phyloP scores from a whole-genome alignment of 164 flowering plant species.

The Chimonanthus praecox region DNA sequence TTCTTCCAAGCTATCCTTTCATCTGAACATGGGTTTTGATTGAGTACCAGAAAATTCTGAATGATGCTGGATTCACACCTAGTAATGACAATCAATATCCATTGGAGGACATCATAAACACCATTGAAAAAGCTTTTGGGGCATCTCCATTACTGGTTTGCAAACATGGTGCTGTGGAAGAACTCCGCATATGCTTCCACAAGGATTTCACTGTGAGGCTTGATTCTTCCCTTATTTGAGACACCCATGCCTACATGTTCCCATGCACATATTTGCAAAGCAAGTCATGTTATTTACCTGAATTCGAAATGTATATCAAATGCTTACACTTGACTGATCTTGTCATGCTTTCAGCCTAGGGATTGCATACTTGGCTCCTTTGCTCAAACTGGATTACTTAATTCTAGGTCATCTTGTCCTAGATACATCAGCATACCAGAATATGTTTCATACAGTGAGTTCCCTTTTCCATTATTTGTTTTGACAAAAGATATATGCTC shows the following conservation, averaged over 20 bases:
- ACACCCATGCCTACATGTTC: background rate
- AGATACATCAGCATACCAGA: slow-evolving; percentile 63
- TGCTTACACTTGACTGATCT: slow-evolving; percentile 4
- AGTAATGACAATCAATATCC: slow-evolving; percentile 69
- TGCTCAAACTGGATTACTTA: slow-evolving; percentile 12
- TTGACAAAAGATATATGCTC: no score
- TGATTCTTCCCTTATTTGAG: background rate
- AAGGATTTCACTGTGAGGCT: slow-evolving; percentile 72
- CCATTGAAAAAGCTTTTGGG: slow-evolving; percentile 70
- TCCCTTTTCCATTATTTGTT: background rate
- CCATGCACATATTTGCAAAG: background rate
- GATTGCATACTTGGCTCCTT: slow-evolving; percentile 37
- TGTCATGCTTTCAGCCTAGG: slow-evolving; percentile 50
- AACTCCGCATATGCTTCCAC: slow-evolving; percentile 70
- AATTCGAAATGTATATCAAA: background rate
- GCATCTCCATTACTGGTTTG: slow-evolving; percentile 56
- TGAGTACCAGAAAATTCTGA: slow-evolving; percentile 38
- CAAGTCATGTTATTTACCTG: background rate
- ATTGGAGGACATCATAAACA: slow-evolving; percentile 62
- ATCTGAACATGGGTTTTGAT: background rate
- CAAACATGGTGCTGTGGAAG: slow-evolving; percentile 60
- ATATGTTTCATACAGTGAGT: slow-evolving; percentile 15
- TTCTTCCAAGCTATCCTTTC: background rate
- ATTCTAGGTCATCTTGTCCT: slow-evolving; percentile 51
- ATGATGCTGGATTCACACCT: slow-evolving; percentile 70